Evolutionary conservation across 345 rosid genomes (phyloP).

Genomic region (Heritiera littoralis): DNA sequence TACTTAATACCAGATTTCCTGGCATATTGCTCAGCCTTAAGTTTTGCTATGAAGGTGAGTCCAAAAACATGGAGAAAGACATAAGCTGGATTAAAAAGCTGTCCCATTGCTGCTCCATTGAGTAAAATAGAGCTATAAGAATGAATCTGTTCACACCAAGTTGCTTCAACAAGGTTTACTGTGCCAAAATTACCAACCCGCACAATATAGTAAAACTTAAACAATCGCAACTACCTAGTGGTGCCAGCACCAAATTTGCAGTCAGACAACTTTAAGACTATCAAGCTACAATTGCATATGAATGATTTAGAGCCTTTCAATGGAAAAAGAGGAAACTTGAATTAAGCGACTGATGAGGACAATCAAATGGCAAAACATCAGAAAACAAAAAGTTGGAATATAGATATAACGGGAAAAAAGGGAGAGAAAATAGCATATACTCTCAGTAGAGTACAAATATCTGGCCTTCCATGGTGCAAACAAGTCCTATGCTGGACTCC

Average conservation of each 20-base stretch:
- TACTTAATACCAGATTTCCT: conserved; percentile 76
- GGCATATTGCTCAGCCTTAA: conserved; percentile 81
- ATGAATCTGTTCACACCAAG: conserved; percentile 66
- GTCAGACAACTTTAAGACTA: neutral
- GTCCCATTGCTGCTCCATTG: conserved; percentile 97
- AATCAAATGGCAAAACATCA: neutral
- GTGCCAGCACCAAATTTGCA: neutral
- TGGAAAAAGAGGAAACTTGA: neutral
- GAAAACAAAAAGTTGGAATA: neutral
- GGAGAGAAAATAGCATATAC: neutral
- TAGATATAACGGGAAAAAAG: neutral
- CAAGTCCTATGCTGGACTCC: conserved; percentile 78
- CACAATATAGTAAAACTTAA: neutral
- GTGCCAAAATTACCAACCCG: conserved; percentile 89
- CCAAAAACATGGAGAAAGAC: conserved; percentile 83
- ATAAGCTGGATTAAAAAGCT: conserved; percentile 85
- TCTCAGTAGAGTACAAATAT: neutral
- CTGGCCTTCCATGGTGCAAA: conserved; percentile 84
- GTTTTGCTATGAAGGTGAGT: conserved; percentile 84
- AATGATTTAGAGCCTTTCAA: neutral
- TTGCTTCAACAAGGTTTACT: conserved; percentile 78
- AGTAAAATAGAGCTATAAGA: conserved; percentile 86
- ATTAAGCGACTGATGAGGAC: neutral
- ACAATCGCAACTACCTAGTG: neutral
- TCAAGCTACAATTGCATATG: neutral